Evolutionary conservation across 352 stramenopile species (phyloP).

Genomic region (Globisporangium nunn): DNA sequence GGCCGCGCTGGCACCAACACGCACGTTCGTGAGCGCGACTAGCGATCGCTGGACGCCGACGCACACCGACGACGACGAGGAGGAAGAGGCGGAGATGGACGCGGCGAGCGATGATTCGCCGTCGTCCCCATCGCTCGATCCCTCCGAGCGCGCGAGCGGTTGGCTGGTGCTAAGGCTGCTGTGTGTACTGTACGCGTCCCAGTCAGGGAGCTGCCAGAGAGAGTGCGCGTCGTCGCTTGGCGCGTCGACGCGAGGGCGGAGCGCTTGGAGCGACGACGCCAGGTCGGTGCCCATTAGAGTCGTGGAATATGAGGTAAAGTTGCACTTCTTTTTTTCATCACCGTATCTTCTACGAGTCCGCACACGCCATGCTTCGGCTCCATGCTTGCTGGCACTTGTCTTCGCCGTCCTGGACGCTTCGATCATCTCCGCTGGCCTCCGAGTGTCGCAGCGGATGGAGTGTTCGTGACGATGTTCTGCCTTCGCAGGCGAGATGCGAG

Average conservation of each 20-base stretch:
- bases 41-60: slow-evolving; percentile 4
- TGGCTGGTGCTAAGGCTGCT: slow-evolving; percentile 11
- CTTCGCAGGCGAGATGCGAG: too few relatives aligned
- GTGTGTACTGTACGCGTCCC: slow-evolving; percentile 46
- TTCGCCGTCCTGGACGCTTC: too few relatives aligned
- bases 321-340: too few relatives aligned
- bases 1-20: neutral
- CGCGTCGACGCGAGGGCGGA: slow-evolving; percentile 6
- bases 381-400: too few relatives aligned
- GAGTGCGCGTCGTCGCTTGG: neutral
- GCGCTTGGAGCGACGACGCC: slow-evolving; percentile 6
- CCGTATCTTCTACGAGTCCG: too few relatives aligned
- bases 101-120: neutral
- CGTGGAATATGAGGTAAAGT: too few relatives aligned
- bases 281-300: too few relatives aligned
- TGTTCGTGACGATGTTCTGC: too few relatives aligned
- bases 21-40: slow-evolving; percentile 3
- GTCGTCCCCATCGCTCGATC: neutral
- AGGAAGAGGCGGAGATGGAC: neutral
- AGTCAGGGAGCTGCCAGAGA: slow-evolving; percentile 42
- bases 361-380: too few relatives aligned
- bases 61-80: neutral
- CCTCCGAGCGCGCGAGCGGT: neutral
- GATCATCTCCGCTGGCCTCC: too few relatives aligned
- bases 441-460: too few relatives aligned